Conservation (phyloP, 2,329 filamentous ascomycete genomes). For the Penicillium polonicum region DNA sequence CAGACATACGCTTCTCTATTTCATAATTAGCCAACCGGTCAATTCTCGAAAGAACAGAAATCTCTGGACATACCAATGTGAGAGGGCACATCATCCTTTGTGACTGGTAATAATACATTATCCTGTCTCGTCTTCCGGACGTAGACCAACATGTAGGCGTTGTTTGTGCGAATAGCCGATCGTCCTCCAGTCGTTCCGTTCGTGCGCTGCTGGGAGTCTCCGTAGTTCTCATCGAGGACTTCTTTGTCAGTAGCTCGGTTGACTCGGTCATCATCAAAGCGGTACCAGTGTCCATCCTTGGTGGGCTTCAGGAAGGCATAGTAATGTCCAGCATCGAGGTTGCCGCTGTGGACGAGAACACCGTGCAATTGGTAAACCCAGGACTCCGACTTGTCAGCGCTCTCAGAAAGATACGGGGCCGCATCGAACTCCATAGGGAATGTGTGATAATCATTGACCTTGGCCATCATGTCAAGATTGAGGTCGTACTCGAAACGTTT, state of each 20-base stretch:
- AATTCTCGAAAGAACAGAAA: not conserved
- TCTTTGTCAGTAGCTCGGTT: conserved; percentile 91
- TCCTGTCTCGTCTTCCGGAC: conserved; percentile 85
- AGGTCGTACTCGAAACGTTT: conserved; percentile 99
- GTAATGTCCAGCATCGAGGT: conserved; percentile 96
- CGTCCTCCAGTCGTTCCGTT: conserved; percentile 59
- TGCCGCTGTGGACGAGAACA: conserved; percentile 92
- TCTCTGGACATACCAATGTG: conserved; percentile 58
- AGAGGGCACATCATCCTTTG: conserved; percentile 72
- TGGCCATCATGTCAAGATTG: conserved; percentile 96
- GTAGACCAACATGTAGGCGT: conserved; percentile 99
- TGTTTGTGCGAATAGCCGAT: conserved; percentile 67
- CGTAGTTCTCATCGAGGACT: conserved; percentile 94
- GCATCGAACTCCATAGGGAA: conserved; percentile 58
- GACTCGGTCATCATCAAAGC: conserved; percentile 95
- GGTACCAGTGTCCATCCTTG: conserved; percentile 93
- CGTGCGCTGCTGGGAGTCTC: conserved; percentile 71
- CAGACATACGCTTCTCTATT: conserved; percentile 69
- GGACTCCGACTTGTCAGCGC: conserved; percentile 81
- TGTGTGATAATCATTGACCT: conserved; percentile 63
- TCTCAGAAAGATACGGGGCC: conserved; percentile 79
- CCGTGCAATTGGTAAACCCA: conserved; percentile 93
- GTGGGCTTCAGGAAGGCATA: conserved; percentile 94
- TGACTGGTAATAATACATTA: conserved; percentile 72
- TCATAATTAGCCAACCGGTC: conserved; percentile 19